Evolutionary conservation across 352 stramenopile species (phyloP).

Genomic region (Phytophthora cryptogea): DNA sequence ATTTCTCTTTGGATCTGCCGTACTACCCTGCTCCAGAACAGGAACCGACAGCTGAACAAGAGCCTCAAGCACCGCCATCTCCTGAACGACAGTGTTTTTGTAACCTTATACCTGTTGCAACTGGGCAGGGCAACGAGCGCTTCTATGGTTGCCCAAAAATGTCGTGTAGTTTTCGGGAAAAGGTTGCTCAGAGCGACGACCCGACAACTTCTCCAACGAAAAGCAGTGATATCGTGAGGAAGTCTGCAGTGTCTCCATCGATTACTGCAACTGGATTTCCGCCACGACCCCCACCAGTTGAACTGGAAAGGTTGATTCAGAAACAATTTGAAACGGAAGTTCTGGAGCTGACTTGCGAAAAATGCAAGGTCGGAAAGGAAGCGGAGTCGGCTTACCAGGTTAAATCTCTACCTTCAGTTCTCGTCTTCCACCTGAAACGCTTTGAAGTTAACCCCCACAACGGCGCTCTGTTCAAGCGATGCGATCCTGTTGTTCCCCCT

Average conservation of each 20-base stretch:
- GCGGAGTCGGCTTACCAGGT: slow-evolving; percentile 64
- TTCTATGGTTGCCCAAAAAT: slow-evolving; percentile 67
- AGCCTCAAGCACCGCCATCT: slow-evolving; percentile 38
- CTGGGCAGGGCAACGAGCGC: slow-evolving; percentile 36
- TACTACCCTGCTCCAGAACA: slow-evolving; percentile 32
- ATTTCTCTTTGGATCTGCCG: slow-evolving; percentile 86
- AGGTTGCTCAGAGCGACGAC: slow-evolving; percentile 18
- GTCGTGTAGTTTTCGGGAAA: slow-evolving; percentile 69
- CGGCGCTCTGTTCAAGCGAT: slow-evolving; percentile 79
- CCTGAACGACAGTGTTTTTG: slow-evolving; percentile 63
- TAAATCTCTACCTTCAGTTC: slow-evolving; percentile 66
- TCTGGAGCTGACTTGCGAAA: slow-evolving; percentile 84
- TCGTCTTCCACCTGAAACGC: slow-evolving; percentile 86
- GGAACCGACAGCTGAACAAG: slow-evolving; percentile 34
- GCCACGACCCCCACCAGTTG: slow-evolving; percentile 35
- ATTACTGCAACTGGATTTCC: slow-evolving; percentile 12
- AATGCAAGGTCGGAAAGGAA: slow-evolving; percentile 74
- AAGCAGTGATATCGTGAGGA: slow-evolving; percentile 5
- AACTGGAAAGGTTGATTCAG: slow-evolving; percentile 60
- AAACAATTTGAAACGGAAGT: slow-evolving; percentile 83
- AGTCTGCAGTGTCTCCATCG: slow-evolving; percentile 9
- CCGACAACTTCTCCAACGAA: slow-evolving; percentile 16
- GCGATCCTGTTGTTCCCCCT: slow-evolving; percentile 75
- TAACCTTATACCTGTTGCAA: slow-evolving; percentile 41
- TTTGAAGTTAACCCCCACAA: slow-evolving; percentile 80